Evolutionary conservation across 1,139 yeast species (phyloP), one percentile per base, ranked within the genome.

Genomic region (Eremothecium gossypii): DNA sequence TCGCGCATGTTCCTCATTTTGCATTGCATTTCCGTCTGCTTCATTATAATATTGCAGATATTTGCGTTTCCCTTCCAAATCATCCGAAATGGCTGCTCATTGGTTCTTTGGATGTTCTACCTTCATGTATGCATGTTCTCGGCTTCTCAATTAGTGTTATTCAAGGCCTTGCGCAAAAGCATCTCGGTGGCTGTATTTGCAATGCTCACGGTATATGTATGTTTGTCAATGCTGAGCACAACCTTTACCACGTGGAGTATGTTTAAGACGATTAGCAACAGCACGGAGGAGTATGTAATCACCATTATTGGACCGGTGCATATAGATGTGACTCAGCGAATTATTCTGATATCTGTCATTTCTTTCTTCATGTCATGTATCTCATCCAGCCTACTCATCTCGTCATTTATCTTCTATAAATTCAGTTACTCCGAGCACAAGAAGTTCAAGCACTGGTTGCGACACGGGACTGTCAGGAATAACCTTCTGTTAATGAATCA

Each of bases 61-160:
- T 34, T 34, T 7, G 37, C 37, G 3, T 34, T 34, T 34, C 37
- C 37, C 7, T 34, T 34, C 29, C 37, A 34, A 23, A 34, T 34
- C n/a, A 34, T 34, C 8, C 6, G 29, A 10, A 10, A 34, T 34
- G 37, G 37, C 3, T 7, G 17, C n/a, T n/a, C 37, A 10, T 4
- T 34, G 14, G 29, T 23, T 4, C 29, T 34, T 9, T 34, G 37
- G 37, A 23, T 34, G n/a, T 34, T 34, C 14, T 34, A 34, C 27
- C 13, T 34, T 4, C 37, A 34, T 23, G 27, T 34, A 17, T 34
- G 37, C 14, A 23, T 34, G 14, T 34, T 34, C 14, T 7, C 27
- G 9, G 29, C 37, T 9, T 34, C 37, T 5, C 37, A 34, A 14
- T 17, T 34, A 4, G 37, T 34, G n/a, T 14, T 34, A 6, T 34